Conservation (phyloP, 768 basidiomycete genomes). For the Leccinum ochraceum region DNA sequence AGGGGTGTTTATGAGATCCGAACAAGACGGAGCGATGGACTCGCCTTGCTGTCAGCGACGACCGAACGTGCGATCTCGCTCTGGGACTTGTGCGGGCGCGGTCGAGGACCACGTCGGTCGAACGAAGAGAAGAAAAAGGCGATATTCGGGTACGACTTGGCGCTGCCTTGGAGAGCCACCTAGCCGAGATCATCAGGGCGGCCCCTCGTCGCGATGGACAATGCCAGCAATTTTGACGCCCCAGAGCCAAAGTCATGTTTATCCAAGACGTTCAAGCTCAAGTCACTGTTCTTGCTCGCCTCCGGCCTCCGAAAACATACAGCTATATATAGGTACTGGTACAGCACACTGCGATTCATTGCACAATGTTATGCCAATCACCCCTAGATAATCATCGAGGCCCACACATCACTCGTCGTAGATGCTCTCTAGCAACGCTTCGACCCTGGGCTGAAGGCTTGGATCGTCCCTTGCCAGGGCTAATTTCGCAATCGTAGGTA, state of each 20-base stretch:
- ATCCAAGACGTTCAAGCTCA: background rate
- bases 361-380: background rate
- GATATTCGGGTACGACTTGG: slow-evolving; percentile 1
- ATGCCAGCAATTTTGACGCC: slow-evolving; percentile 10
- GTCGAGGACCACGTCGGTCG: background rate
- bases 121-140: background rate
- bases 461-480: slow-evolving; percentile 36
- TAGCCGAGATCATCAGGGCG: slow-evolving; percentile 17
- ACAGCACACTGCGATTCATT: background rate
- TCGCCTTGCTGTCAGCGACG: slow-evolving; percentile 15
- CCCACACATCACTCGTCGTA: slow-evolving; percentile 28
- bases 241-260: slow-evolving; percentile 20
- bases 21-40: background rate
- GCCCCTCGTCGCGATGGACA: slow-evolving; percentile 11
- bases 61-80: slow-evolving; percentile 2
- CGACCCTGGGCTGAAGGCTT: slow-evolving; percentile 38
- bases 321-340: background rate
- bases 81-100: background rate
- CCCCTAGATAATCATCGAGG: background rate
- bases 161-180: slow-evolving; percentile 5
- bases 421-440: slow-evolving; percentile 50
- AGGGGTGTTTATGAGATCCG: slow-evolving; percentile 4
- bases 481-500: slow-evolving; percentile 49
- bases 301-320: too few relatives aligned
- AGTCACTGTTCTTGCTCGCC: too few relatives aligned